Base-by-base conservation (phyloP, 768 basidiomycete genomes). In the Nidula microcarpa region DNA sequence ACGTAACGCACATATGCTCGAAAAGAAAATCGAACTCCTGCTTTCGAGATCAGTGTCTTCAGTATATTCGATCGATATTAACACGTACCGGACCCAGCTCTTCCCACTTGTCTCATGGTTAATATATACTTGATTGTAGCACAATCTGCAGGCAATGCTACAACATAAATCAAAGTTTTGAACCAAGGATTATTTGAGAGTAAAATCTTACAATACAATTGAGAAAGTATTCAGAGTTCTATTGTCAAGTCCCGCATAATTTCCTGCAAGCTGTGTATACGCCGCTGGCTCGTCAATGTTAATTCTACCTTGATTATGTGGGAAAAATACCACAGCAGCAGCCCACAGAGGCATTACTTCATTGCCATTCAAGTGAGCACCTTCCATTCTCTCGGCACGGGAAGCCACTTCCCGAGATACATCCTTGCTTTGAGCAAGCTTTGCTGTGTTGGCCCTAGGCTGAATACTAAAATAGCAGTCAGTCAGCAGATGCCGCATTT, bases 341-440 rank as follows among this genome's bases (percentile, higher is more conserved):
- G 59, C 61, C 73, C 68, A 75, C 23, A 73, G 62, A 0, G 71
- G 67, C 55, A 68, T 60, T 4, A 56, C 58, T 52, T 73, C 72
- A 23, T 62, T 66, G 5, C 71, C 71, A 41, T 72, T 71, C 56
- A 59, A 33, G 47, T 72, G 73, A 2, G 73, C 71, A 6, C 69
- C 74, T 55, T 71, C 67, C 70, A 75, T 68, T 17, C 71, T 62
- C 44, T 64, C 63, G 4, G 67, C 53, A 4, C 60, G 62, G 18
- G 57, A 60, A 1, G 62, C 63, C 3, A 65, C 30, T 1, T 57
- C 54, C 2, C 64, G 55, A 0, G 68, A 55, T 13, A 73, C 18
- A 14, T 50, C 47, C 41, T 66, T 68, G 32, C 69, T 64, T 18
- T 55, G 54, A 18, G 52, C 10, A 32, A 65, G 56, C 37, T 61